Base-by-base conservation (phyloP, 2,329 filamentous ascomycete genomes). In the Chrysosphaeria jannelii region DNA sequence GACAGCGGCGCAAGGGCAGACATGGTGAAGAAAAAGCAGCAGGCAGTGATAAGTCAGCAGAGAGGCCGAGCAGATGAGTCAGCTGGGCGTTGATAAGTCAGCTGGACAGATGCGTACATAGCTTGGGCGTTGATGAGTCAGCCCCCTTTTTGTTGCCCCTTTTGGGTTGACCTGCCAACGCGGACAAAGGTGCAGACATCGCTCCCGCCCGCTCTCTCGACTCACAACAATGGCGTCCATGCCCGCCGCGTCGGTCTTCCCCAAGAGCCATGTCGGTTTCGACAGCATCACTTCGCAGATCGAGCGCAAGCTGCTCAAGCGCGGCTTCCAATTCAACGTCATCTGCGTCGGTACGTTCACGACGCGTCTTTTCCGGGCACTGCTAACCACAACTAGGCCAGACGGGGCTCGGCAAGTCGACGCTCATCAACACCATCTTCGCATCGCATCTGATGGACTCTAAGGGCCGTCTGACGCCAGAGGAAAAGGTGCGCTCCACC, bases 251-350 rank as follows among this genome's bases (percentile, higher is more conserved):
- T 64, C 64, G 41, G 63, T 70, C 45, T 85, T 75, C 51, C 85
- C 85, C 42, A 69, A 85, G 48, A 89, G 70, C 69, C 85, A 93
- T 60, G 85, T 97, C 48, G 85, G 85, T 64, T 97, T 97, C 57
- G 85, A 97, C 58, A 91, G 78, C 57, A 97, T 97, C 60, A 97
- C 85, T 39, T 78, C 70, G 36, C 85, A 97, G 59, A 97, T 97
- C 40, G 85, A 97, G 68, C 72, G 75, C 56, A 97, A 97, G 70
- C 70, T 93, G 45, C 50, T 97, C 54, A 97, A 97, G 64, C 78
- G 85, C 52, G 85, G 85, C 39, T 97, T 97, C 52, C 85, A 97
- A 52, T 97, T 97, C 66, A 97, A 97, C 28, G 28, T 35, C 42
- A 93, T 93, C 48, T 91, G 79, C 47, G 81, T 93, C 47, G 85